Base-by-base conservation (phyloP, 2,329 filamentous ascomycete species). In the Nannizzia gypsea region DNA sequence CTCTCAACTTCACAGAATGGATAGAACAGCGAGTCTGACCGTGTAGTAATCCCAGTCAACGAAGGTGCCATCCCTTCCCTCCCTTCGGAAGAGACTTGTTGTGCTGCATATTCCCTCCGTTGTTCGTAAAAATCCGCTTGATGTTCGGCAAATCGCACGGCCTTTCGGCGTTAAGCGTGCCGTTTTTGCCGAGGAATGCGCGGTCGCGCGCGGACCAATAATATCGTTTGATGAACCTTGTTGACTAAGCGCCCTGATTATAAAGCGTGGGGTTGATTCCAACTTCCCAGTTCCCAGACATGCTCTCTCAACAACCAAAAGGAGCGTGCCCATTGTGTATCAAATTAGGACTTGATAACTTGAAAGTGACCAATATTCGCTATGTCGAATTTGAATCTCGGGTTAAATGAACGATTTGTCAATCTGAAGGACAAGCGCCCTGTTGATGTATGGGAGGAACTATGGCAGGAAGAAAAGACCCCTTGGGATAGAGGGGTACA, bases 401-500 rank as follows among this genome's bases (percentile, higher is more conserved):
- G 42, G 15, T 34, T 58, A 26, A 64, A 59, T 55, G 63, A 69
- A 13, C 73, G 77, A 64, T 78, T 83, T 67, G 64, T 70, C 42
- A 68, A 74, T 44, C 73, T 74, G 60, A 65, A 70, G 22, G 70
- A 72, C 5, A 67, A 72, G 15, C 66, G 71, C 13, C 77, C 81
- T 59, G 68, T 73, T 34, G 68, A 75, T 1, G 76, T 76, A 61
- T 84, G 82, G 82, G 77, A 79, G 57, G 70, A 75, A 2, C 74
- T 84, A n/a, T 85, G 82, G 82, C 71, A 77, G 54, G 74, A 74
- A 36, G 71, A 77, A 36, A 77, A 77, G 66, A 73, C 83, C 6
- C 81, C 81, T 1, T 86, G 82, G 82, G 83, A 86, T 66, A 75
- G 77, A 6, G 78, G 78, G n/a, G 70, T 72, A 50, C 78, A 82